Conservation (phyloP, 495 filamentous ascomycete genomes). For the Penicillium maclennaniae region DNA sequence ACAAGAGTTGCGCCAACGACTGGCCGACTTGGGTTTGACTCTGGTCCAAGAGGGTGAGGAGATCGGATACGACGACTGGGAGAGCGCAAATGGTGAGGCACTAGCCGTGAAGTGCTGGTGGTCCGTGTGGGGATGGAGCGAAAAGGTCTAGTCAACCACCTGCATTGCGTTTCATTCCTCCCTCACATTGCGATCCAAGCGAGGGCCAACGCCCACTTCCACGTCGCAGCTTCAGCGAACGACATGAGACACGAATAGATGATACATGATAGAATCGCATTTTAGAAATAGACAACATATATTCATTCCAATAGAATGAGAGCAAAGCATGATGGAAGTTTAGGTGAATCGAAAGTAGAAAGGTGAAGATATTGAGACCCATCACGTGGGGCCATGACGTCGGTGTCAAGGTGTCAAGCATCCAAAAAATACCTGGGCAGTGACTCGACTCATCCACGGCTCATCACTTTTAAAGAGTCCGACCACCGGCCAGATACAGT, state of each 20-base stretch:
- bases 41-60: conserved; percentile 59
- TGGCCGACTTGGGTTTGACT: conserved; percentile 50
- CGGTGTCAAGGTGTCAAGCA: conserved; percentile 1
- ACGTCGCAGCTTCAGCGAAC: neutral
- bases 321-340: neutral
- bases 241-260: conserved; percentile 27
- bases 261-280: conserved; percentile 35
- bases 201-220: neutral
- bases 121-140: conserved; percentile 57
- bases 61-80: conserved; percentile 69
- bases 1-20: conserved; percentile 50
- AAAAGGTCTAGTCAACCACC: conserved; percentile 29
- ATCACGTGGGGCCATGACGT: conserved; percentile 22
- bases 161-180: neutral
- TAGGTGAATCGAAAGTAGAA: neutral
- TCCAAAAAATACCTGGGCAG: conserved; percentile 1
- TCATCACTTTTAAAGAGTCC: neutral
- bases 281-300: conserved; percentile 9
- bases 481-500: neutral
- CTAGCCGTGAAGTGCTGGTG: conserved; percentile 63
- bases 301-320: neutral
- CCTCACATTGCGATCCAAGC: neutral
- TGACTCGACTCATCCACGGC: neutral
- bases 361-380: conserved; percentile 2
- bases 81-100: conserved; percentile 41